phyloP scores from a whole-genome alignment of 305 asterid species.

The Salvia sclarea region DNA sequence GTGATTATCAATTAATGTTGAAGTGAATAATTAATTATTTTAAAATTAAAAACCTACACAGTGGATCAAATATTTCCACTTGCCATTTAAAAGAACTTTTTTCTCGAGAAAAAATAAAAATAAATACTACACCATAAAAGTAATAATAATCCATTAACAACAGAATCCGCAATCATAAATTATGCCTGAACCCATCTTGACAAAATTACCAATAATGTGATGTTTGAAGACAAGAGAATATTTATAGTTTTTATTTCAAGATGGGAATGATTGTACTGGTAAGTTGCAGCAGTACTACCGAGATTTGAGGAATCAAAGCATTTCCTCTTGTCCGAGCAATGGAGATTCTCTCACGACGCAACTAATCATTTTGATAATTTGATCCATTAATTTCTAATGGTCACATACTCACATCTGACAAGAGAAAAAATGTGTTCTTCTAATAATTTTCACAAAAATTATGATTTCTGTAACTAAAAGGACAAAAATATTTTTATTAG shows the following conservation, averaged over 20 bases:
- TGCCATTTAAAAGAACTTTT: too few relatives aligned
- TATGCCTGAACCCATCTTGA: neutral
- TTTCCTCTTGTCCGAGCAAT: neutral
- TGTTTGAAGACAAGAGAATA: neutral
- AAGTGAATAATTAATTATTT: too few relatives aligned
- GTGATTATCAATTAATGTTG: too few relatives aligned
- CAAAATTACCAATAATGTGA: conserved; percentile 4
- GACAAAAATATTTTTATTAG: too few relatives aligned
- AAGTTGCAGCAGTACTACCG: neutral
- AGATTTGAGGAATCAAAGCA: conserved; percentile 16
- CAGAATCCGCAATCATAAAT: neutral
- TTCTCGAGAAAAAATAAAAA: neutral
- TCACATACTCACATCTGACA: too few relatives aligned
- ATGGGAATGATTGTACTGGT: conserved; percentile 6
- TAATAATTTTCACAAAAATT: too few relatives aligned
- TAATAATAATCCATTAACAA: neutral
- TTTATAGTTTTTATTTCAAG: neutral
- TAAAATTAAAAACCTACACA: neutral
- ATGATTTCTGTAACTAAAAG: too few relatives aligned
- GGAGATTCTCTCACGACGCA: neutral
- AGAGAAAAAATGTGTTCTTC: too few relatives aligned
- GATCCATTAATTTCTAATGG: too few relatives aligned
- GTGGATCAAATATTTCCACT: neutral
- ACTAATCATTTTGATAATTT: too few relatives aligned
- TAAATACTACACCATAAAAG: neutral